These are phyloP conservation scores for Smittium mucronatum DNA, from an alignment of 371 early-diverging fungal genomes.

Conservation along the genomic window DNA sequence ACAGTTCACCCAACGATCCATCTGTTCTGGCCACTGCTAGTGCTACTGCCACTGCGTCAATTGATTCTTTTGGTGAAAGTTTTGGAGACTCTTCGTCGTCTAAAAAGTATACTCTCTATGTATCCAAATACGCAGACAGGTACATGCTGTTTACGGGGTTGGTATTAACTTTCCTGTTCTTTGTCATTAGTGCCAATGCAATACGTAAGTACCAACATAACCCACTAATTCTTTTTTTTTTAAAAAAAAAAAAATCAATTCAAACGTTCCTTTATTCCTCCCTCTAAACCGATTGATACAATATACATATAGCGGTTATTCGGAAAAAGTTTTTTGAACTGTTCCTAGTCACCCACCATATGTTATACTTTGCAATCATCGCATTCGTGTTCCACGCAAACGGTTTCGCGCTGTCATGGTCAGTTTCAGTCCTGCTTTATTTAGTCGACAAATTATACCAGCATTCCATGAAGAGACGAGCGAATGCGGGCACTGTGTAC, in stretches of 20 bases:
- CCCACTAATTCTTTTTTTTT: too few species aligned
- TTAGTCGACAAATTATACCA: constrained; percentile 38
- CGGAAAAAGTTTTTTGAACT: constrained; percentile 46
- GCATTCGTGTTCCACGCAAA: constrained; percentile 41
- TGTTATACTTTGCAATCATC: constrained; percentile 43
- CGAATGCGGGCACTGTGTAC: background rate
- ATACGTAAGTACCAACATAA: constrained; percentile 6
- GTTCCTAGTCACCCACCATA: constrained; percentile 64
- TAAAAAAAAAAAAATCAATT: too few species aligned
- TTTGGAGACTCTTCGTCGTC: background rate
- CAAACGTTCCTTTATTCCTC: too few species aligned
- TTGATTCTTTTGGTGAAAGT: too few species aligned
- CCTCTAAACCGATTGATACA: constrained; percentile 13
- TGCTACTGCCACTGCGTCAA: constrained; percentile 16
- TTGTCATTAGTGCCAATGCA: constrained; percentile 38
- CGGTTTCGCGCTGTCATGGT: constrained; percentile 36
- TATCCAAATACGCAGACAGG: constrained; percentile 26
- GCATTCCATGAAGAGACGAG: background rate
- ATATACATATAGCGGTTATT: constrained; percentile 34
- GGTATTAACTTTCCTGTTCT: constrained; percentile 43
- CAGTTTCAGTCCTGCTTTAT: constrained; percentile 41
- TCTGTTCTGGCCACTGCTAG: constrained; percentile 16
- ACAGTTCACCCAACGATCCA: background rate
- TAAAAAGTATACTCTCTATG: background rate
- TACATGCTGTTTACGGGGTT: constrained; percentile 51